Percentiles rank a stretch among this genome's conserved stretches.
Conservation (phyloP, 2,329 filamentous ascomycete species). For the Fonsecaea monophora region DNA sequence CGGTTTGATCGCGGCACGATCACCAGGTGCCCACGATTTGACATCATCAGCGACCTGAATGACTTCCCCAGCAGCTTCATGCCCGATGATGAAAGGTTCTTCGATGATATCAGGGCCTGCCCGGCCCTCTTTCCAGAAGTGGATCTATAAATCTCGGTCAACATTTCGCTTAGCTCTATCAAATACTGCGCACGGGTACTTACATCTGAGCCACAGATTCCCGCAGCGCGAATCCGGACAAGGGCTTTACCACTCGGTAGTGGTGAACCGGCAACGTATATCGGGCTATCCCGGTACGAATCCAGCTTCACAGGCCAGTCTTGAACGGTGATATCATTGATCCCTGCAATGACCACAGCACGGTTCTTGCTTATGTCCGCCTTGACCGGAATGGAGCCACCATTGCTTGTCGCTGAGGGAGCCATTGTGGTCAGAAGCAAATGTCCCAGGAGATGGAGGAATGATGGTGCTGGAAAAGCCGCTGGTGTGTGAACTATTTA, state of each 20-base stretch:
- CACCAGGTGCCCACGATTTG: background rate
- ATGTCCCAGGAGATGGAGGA: background rate
- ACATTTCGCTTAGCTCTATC: background rate
- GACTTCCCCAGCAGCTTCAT: conserved; percentile 2
- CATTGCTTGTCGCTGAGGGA: conserved; percentile 1
- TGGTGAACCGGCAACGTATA: background rate
- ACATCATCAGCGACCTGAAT: conserved; percentile 5
- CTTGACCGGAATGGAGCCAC: background rate
- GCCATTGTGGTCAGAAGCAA: background rate
- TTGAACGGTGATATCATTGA: background rate
- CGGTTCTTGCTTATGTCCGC: conserved; percentile 1
- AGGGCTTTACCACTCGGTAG: conserved; percentile 8
- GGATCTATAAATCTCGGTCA: background rate
- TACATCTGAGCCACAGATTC: conserved; percentile 1
- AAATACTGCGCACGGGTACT: background rate
- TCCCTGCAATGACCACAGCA: conserved; percentile 1
- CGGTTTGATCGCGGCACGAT: background rate
- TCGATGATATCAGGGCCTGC: conserved; percentile 3
- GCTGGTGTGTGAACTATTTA: background rate
- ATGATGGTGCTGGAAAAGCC: background rate
- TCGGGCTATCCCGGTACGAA: conserved; percentile 5
- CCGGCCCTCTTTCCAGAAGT: conserved; percentile 2
- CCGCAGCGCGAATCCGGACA: background rate
- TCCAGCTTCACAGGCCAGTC: conserved; percentile 12
- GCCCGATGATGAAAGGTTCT: background rate